Evolutionary conservation across 2,329 filamentous ascomycete species (phyloP).

Genomic region (Ambrosiella beaveri): DNA sequence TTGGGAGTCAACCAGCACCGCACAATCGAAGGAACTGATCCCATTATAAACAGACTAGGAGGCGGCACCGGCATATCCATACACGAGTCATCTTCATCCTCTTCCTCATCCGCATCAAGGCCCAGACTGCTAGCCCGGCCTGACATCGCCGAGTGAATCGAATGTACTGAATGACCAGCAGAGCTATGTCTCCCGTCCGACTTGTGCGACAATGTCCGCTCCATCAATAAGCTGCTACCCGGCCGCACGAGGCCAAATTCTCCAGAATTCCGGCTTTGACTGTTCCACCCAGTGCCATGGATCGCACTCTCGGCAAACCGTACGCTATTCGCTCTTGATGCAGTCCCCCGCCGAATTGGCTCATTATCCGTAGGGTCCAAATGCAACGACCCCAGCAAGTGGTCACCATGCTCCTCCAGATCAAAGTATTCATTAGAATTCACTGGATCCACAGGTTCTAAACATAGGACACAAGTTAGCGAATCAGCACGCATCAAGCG

Average conservation of each 20-base stretch:
- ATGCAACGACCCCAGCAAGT: slow-evolving; percentile 62
- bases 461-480: background rate
- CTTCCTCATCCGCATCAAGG: slow-evolving; percentile 51
- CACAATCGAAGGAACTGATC: slow-evolving; percentile 82
- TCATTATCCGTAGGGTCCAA: slow-evolving; percentile 70
- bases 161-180: slow-evolving; percentile 62
- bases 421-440: slow-evolving; percentile 64
- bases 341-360: slow-evolving; percentile 65
- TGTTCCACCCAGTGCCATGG: slow-evolving; percentile 67
- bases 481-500: background rate
- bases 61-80: slow-evolving; percentile 58
- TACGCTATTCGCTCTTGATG: slow-evolving; percentile 89
- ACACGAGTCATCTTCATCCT: slow-evolving; percentile 51
- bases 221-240: slow-evolving; percentile 72
- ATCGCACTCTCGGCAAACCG: slow-evolving; percentile 93
- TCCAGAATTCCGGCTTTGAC: slow-evolving; percentile 58
- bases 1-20: slow-evolving; percentile 86
- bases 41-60: slow-evolving; percentile 68
- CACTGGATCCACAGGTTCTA: slow-evolving; percentile 8
- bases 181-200: slow-evolving; percentile 79
- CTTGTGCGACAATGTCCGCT: slow-evolving; percentile 83
- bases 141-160: slow-evolving; percentile 39
- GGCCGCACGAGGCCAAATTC: slow-evolving; percentile 67
- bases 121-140: slow-evolving; percentile 79
- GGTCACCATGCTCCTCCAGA: slow-evolving; percentile 73